Base-by-base conservation (phyloP, 2,329 filamentous ascomycete genomes). In the Stromatinia cepivora region DNA sequence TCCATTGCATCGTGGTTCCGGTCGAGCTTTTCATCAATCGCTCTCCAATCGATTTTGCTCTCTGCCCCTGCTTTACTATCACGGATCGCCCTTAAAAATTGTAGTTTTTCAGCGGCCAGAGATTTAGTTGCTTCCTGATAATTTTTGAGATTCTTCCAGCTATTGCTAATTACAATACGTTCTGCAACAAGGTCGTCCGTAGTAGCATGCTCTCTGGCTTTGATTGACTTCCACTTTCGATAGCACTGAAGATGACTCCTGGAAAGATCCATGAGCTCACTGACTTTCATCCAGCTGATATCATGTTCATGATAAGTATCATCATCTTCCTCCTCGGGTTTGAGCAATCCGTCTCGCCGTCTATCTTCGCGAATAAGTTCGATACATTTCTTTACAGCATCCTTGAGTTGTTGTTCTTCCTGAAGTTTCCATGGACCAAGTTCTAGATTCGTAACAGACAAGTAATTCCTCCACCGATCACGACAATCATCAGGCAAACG, bases 401-500 rank as follows among this genome's bases (percentile, higher is more conserved):
- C 77, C 36, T 59, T 74, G 10, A 77, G 67, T 20, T 56, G 65
- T 10, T 71, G 67, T 74, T 90, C 88, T 74, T 93, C 91, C 0
- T 84, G 81, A 25, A 84, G 79, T 1, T 81, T 82, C 91, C 91
- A 93, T 1, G 80, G 78, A 46, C 85, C 84, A 54, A 81, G 84
- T 45, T 82, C 82, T 62, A 72, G 81, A 0, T 82, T 83, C 8
- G 84, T 81, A 28, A 85, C 85, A 67, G 86, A 88, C 31, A 91
- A 80, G 74, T 90, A 88, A 74, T 92, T 90, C 52, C 88, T 84
- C 82, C 89, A 92, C 4, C 90, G 87, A 77, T 92, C 90, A 64
- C 90, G 85, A 66, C 89, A 84, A 76, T 92, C 90, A 70, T 88
- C 85, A 0, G 86, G 82, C 52, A 88, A 85, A 8, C 91, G 87